phyloP scores from a whole-genome alignment of 2,329 filamentous ascomycete species.

The Neofusicoccum kwambonambiense region DNA sequence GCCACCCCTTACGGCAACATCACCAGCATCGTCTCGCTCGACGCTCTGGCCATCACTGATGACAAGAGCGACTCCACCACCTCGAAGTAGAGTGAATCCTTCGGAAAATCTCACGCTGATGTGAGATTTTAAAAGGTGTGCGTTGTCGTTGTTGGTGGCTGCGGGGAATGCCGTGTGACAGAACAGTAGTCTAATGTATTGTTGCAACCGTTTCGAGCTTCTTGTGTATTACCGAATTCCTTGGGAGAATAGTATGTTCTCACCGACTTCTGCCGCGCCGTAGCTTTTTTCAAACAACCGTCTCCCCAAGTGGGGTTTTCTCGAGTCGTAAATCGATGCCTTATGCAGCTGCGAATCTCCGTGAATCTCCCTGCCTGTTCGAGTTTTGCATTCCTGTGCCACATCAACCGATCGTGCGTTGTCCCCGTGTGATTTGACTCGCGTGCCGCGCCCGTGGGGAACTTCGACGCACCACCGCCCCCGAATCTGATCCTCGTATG shows the following conservation, averaged over 20 bases:
- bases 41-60: not conserved
- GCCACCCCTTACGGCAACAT: constrained; percentile 14
- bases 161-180: too few relatives aligned
- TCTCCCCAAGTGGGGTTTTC: too few relatives aligned
- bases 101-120: not conserved
- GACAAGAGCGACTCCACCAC: not conserved
- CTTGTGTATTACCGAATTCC: too few relatives aligned
- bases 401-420: not conserved
- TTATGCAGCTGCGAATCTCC: too few relatives aligned
- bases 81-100: too few relatives aligned
- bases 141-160: not conserved
- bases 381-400: not conserved
- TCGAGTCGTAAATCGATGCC: too few relatives aligned
- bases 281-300: too few relatives aligned
- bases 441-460: not conserved
- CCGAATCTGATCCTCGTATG: not conserved
- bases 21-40: constrained; percentile 8
- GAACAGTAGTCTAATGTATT: too few relatives aligned
- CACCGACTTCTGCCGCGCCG: too few relatives aligned
- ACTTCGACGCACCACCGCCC: not conserved
- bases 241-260: too few relatives aligned
- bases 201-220: too few relatives aligned
- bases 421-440: not conserved
- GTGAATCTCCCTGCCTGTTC: too few relatives aligned
- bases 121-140: not conserved